These are phyloP conservation scores for Trichocomaceae sp. DNA, from an alignment of 2,329 filamentous ascomycete genomes.

Conservation along the genomic window DNA sequence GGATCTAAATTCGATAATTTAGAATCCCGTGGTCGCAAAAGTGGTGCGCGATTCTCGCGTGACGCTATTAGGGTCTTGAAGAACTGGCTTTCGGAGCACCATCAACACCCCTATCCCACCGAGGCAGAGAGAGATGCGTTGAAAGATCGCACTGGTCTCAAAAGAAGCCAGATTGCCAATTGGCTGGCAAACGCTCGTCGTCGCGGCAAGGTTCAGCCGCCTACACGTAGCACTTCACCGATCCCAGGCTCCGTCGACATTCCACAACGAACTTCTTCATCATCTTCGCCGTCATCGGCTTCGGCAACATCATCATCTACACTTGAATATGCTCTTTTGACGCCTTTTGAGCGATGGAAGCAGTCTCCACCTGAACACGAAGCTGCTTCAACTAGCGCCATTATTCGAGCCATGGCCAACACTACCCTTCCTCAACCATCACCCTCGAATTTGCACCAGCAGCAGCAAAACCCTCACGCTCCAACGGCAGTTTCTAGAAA, in stretches of 20 bases:
- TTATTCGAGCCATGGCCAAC: slow-evolving; percentile 53
- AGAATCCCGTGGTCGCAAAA: slow-evolving; percentile 50
- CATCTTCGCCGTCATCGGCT: slow-evolving; percentile 47
- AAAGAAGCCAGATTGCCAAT: slow-evolving; percentile 76
- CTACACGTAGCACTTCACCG: slow-evolving; percentile 61
- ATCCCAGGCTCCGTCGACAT: slow-evolving; percentile 68
- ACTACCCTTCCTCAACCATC: slow-evolving; percentile 26
- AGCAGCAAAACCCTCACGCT: slow-evolving; percentile 20
- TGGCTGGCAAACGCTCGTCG: slow-evolving; percentile 88
- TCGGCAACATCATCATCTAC: slow-evolving; percentile 29
- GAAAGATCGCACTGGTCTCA: slow-evolving; percentile 71
- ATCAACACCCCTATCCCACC: slow-evolving; percentile 77
- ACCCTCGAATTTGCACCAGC: slow-evolving; percentile 18
- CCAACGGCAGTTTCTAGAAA: slow-evolving; percentile 25
- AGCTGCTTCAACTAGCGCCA: slow-evolving; percentile 58
- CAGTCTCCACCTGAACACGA: slow-evolving; percentile 64
- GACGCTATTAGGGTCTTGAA: slow-evolving; percentile 75
- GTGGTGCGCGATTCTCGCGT: slow-evolving; percentile 69
- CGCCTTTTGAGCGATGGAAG: slow-evolving; percentile 63
- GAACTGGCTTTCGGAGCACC: slow-evolving; percentile 75
- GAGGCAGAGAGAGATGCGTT: slow-evolving; percentile 79
- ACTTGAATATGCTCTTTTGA: slow-evolving; percentile 41
- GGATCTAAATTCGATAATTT: slow-evolving; percentile 29
- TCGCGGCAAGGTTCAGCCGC: slow-evolving; percentile 65
- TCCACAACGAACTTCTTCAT: slow-evolving; percentile 44